Conservation (phyloP, 78 protist species). For the Dictyostelium intermedium region DNA sequence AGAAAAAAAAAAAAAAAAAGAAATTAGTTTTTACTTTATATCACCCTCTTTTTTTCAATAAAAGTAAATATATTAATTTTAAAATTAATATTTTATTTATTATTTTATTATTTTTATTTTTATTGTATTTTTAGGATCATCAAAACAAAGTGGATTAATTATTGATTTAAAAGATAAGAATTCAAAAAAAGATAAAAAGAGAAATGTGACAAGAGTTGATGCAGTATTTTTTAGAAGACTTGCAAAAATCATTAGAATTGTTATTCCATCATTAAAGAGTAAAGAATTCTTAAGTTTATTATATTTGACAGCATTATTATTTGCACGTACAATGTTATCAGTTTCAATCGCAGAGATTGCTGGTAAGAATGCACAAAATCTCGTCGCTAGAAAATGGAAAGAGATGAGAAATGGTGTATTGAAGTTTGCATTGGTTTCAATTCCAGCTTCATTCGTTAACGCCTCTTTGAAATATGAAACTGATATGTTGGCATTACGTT, state of each 20-base stretch:
- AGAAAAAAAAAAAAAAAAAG: background rate
- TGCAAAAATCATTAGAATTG: conserved; percentile 70
- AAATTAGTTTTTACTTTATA: too few species aligned
- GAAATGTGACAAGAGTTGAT: conserved; percentile 60
- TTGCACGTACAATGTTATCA: conserved; percentile 80
- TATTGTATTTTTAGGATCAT: background rate
- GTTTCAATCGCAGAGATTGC: conserved; percentile 81
- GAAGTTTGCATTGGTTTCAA: conserved; percentile 75
- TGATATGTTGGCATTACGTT: conserved; percentile 75
- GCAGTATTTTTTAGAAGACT: conserved; percentile 73
- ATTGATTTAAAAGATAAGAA: conserved; percentile 33
- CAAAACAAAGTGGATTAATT: conserved; percentile 41
- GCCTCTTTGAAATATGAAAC: conserved; percentile 75
- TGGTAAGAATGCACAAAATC: conserved; percentile 81
- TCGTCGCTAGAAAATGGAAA: conserved; percentile 69
- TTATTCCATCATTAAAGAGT: conserved; percentile 59
- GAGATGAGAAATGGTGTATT: conserved; percentile 66
- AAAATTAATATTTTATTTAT: background rate
- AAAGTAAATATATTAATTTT: background rate
- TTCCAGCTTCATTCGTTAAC: conserved; percentile 80
- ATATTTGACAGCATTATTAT: conserved; percentile 52
- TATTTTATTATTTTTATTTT: background rate
- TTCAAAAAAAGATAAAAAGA: conserved; percentile 7
- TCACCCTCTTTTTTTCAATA: too few species aligned
- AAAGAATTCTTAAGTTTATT: conserved; percentile 72